A percentile compares a stretch with the other conserved stretches of the same genome.
Evolutionary conservation across 352 stramenopile species (phyloP).

Genomic region (Globisporangium radiosum): DNA sequence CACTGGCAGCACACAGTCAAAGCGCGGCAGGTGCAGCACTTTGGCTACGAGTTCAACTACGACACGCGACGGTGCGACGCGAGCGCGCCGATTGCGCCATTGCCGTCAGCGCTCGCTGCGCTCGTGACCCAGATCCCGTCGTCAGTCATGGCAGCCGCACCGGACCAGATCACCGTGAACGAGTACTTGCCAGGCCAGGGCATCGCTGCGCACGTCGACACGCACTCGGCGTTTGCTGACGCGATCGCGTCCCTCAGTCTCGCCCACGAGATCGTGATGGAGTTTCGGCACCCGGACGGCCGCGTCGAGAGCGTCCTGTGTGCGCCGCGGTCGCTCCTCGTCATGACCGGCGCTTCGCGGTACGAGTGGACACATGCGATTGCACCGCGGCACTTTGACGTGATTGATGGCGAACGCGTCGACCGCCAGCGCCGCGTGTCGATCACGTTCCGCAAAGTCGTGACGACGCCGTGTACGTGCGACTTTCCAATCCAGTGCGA

Average conservation of each 20-base stretch:
- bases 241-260: conserved; percentile 80
- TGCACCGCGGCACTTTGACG: conserved; percentile 72
- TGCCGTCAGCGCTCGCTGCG: conserved; percentile 32
- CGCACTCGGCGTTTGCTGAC: conserved; percentile 81
- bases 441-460: conserved; percentile 87
- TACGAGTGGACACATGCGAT: conserved; percentile 90
- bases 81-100: conserved; percentile 33
- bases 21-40: conserved; percentile 85
- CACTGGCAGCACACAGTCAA: conserved; percentile 72
- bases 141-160: conserved; percentile 45
- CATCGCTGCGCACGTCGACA: conserved; percentile 86
- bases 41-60: conserved; percentile 86
- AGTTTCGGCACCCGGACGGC: conserved; percentile 65
- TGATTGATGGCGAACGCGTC: conserved; percentile 70
- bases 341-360: conserved; percentile 78
- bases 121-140: conserved; percentile 49
- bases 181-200: conserved; percentile 87
- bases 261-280: conserved; percentile 78
- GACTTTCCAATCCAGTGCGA: conserved; percentile 69
- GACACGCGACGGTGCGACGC: conserved; percentile 63
- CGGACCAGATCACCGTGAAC: conserved; percentile 84
- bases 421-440: conserved; percentile 63
- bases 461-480: conserved; percentile 57
- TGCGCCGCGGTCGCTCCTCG: conserved; percentile 62
- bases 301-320: conserved; percentile 58